phyloP scores from a whole-genome alignment of 495 filamentous ascomycete genomes.

The Talaromyces proteolyticus region DNA sequence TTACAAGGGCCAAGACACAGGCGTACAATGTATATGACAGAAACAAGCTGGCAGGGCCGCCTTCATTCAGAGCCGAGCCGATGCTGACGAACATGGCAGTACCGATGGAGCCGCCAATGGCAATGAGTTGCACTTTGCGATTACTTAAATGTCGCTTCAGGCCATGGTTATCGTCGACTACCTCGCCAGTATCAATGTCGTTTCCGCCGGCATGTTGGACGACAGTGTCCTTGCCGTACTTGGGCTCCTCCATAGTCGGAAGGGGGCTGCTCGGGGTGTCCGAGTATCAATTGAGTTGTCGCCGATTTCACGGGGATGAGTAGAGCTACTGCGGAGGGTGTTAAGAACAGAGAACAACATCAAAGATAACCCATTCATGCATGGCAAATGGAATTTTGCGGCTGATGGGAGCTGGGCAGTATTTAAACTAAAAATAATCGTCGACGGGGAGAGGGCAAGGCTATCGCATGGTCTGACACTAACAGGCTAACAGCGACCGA shows the following conservation, averaged over 20 bases:
- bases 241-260: conserved; percentile 1
- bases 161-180: conserved; percentile 8
- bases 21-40: conserved; percentile 27
- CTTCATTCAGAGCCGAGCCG: conserved; percentile 38
- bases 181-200: conserved; percentile 4
- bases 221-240: neutral
- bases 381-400: too few species aligned
- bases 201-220: neutral
- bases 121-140: conserved; percentile 58
- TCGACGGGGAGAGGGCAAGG: too few species aligned
- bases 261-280: too few species aligned
- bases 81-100: conserved; percentile 59
- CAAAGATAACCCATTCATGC: too few species aligned
- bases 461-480: too few species aligned
- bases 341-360: too few species aligned
- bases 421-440: too few species aligned
- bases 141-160: conserved; percentile 23
- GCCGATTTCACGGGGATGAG: too few species aligned
- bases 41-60: conserved; percentile 51
- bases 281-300: too few species aligned
- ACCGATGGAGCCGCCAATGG: conserved; percentile 58
- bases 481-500: too few species aligned
- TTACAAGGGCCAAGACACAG: conserved; percentile 23
- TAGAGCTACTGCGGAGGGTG: too few species aligned
- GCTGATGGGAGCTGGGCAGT: neutral